A percentile compares a stretch with the other conserved stretches of the same genome.
Evolutionary conservation across 1,284 basidiomycete genomes (phyloP).

Genomic region (Cryptococcus maquisensis): DNA sequence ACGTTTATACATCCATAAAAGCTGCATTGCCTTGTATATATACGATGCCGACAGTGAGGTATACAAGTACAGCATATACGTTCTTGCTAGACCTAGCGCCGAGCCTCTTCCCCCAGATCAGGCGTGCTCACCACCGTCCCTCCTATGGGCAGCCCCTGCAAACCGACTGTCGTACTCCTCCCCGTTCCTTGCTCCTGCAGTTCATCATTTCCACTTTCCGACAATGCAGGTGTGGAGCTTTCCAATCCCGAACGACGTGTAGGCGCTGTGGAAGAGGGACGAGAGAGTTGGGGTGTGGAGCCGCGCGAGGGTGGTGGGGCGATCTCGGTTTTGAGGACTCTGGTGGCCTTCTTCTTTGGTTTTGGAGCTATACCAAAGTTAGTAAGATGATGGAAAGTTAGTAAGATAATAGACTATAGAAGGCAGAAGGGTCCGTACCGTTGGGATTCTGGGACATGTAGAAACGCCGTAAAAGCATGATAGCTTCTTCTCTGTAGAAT

Average conservation of each 20-base stretch:
- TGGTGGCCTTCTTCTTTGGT: constrained; percentile 47
- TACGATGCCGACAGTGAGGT: too few relatives aligned
- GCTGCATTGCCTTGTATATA: not conserved
- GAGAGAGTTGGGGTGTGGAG: constrained; percentile 18
- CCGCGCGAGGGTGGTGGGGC: constrained; percentile 34
- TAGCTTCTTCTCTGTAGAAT: constrained; percentile 85
- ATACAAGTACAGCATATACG: not conserved
- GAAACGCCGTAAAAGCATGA: constrained; percentile 88
- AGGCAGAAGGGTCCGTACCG: constrained; percentile 57
- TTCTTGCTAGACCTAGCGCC: not conserved
- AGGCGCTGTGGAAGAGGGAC: constrained; percentile 15
- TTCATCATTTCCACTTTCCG: not conserved
- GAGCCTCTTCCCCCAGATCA: not conserved
- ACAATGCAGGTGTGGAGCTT: not conserved
- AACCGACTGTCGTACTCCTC: too few relatives aligned
- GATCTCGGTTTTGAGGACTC: constrained; percentile 50
- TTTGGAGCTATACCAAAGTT: constrained; percentile 38
- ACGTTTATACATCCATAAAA: constrained; percentile 38
- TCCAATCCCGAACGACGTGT: constrained; percentile 7
- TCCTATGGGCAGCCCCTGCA: constrained; percentile 20
- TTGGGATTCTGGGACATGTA: constrained; percentile 94
- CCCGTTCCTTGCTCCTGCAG: too few relatives aligned
- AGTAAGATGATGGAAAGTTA: not conserved
- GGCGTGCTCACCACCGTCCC: constrained; percentile 28
- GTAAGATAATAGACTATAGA: not conserved